Conservation (phyloP, 371 early-diverging fungal species). For the Mucor piriformis region DNA sequence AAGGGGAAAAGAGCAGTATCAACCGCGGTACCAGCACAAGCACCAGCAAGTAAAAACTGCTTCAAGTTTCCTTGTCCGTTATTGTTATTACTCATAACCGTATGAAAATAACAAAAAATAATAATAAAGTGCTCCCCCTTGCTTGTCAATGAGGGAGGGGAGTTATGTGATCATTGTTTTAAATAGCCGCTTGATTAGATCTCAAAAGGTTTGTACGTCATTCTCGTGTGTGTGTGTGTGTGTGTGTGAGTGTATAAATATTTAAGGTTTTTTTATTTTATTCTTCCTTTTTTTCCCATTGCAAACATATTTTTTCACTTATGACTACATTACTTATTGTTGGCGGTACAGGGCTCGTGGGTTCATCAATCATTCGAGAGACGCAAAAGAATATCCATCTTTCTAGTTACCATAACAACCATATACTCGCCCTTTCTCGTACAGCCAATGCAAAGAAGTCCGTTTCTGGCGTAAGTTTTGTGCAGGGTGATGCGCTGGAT, state of each 20-base stretch:
- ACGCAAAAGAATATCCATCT: constrained; percentile 13
- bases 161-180: neutral
- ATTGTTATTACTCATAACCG: neutral
- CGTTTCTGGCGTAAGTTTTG: constrained; percentile 7
- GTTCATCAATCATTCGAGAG: constrained; percentile 20
- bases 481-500: constrained; percentile 31
- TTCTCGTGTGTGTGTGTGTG: no score
- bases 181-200: neutral
- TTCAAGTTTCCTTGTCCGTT: constrained; percentile 40
- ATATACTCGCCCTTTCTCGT: constrained; percentile 20
- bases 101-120: neutral
- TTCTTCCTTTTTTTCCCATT: neutral
- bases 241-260: no score
- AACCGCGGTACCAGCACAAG: constrained; percentile 81
- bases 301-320: neutral
- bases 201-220: neutral
- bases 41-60: constrained; percentile 73
- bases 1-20: constrained; percentile 90
- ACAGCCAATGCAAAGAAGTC: neutral
- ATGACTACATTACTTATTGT: constrained; percentile 19
- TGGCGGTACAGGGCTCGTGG: constrained; percentile 27
- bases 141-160: neutral
- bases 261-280: no score
- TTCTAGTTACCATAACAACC: constrained; percentile 10
- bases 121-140: neutral